Evolutionary conservation across 108 stramenopile genomes (phyloP).

Genomic region (Aurantiochytrium sp.): DNA sequence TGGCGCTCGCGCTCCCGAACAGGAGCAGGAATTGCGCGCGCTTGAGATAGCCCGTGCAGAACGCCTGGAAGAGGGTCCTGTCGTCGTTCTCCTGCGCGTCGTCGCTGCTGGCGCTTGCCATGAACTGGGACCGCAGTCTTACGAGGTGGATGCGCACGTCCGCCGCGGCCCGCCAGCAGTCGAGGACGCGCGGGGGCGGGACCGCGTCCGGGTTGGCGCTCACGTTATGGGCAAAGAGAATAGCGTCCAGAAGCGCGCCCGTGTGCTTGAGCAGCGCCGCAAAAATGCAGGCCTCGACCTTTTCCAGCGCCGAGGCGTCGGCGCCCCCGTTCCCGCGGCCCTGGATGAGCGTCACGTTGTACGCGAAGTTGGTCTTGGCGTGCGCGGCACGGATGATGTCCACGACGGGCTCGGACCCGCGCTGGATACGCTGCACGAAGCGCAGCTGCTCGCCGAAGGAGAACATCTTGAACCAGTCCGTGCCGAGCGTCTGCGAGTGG

Average conservation of each 20-base stretch:
- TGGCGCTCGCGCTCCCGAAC: not conserved
- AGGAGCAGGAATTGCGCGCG: not conserved
- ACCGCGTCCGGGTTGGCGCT: too few relatives aligned
- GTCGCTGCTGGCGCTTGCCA: not conserved
- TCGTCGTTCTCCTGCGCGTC: not conserved
- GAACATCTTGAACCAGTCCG: not conserved
- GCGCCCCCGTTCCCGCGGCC: slow-evolving; percentile 34
- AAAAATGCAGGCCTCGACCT: slow-evolving; percentile 38
- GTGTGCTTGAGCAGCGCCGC: slow-evolving; percentile 43
- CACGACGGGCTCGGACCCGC: slow-evolving; percentile 32
- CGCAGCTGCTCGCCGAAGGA: not conserved
- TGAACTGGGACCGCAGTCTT: not conserved
- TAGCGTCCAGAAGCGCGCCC: slow-evolving; percentile 32
- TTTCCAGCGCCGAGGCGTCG: slow-evolving; percentile 36
- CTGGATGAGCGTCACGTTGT: slow-evolving; percentile 38
- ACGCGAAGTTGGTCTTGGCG: slow-evolving; percentile 32
- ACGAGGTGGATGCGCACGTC: slow-evolving; percentile 36
- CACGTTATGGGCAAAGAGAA: slow-evolving; percentile 30
- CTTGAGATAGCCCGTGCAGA: not conserved
- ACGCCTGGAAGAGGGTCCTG: not conserved
- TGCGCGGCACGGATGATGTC: not conserved
- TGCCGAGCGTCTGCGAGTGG: not conserved
- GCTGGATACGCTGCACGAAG: slow-evolving; percentile 36
- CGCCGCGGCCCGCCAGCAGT: slow-evolving; percentile 36
- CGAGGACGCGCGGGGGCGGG: slow-evolving; percentile 18